Percentiles rank a stretch among this genome's conserved stretches.
These are phyloP conservation scores for Nicotiana knightiana DNA, from an alignment of 257 asterid species.

Conservation along the genomic window DNA sequence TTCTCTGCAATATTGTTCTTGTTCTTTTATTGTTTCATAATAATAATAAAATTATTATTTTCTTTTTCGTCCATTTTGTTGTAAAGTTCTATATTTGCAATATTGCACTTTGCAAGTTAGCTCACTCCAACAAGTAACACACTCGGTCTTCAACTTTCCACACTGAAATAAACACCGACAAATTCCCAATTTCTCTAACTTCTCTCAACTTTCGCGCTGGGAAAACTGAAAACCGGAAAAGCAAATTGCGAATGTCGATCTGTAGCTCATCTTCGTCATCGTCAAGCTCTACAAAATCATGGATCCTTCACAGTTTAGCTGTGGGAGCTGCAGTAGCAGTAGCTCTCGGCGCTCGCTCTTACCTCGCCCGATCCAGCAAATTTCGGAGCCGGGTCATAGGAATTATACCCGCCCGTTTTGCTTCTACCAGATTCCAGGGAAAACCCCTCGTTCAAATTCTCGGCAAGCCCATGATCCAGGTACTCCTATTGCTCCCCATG, in stretches of 20 bases:
- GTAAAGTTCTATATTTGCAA: too few species aligned
- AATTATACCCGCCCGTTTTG: constrained; percentile 90
- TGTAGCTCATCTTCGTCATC: constrained; percentile 27
- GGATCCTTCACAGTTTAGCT: constrained; percentile 54
- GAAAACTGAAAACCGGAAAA: too few species aligned
- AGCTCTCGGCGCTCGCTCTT: constrained; percentile 62
- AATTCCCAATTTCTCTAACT: neutral
- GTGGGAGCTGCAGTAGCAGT: constrained; percentile 48
- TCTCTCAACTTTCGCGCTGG: too few species aligned
- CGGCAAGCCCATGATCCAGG: constrained; percentile 99
- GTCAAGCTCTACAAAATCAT: constrained; percentile 36
- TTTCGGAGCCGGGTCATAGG: constrained; percentile 79
- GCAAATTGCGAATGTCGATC: constrained; percentile 33
- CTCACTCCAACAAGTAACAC: too few species aligned
- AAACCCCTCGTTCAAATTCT: constrained; percentile 84
- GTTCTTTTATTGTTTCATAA: too few species aligned
- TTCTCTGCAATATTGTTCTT: too few species aligned
- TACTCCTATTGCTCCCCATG: neutral
- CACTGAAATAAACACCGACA: neutral
- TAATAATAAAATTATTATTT: too few species aligned
- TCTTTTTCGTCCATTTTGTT: too few species aligned
- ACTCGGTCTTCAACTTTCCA: neutral
- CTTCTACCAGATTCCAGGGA: constrained; percentile 86
- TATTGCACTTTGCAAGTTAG: too few species aligned
- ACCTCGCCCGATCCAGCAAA: constrained; percentile 45